A percentile compares a stretch with the other conserved stretches of the same genome.
Evolutionary conservation across 805 yeast genomes (phyloP).

Genomic region (Yarrowia alimentaria): DNA sequence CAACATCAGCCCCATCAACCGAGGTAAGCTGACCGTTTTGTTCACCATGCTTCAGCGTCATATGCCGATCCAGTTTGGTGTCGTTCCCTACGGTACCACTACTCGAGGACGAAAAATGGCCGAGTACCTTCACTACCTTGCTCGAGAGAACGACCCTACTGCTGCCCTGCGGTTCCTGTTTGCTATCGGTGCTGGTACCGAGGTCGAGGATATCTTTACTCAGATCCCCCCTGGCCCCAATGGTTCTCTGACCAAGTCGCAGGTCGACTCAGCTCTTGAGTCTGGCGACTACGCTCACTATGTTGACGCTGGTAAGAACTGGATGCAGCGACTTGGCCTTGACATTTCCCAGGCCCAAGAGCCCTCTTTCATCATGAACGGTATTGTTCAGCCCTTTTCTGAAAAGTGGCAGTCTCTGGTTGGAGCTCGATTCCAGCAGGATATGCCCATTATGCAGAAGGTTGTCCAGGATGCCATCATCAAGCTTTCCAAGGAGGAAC

Average conservation of each 20-base stretch:
- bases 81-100: conserved; percentile 57
- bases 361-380: conserved; percentile 67
- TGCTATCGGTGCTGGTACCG: conserved; percentile 12
- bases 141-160: conserved; percentile 2
- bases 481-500: conserved; percentile 50
- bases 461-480: conserved; percentile 1
- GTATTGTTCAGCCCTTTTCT: conserved; percentile 40
- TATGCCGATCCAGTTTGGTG: conserved; percentile 77
- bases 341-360: conserved; percentile 38
- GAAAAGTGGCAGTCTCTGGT: conserved; percentile 29
- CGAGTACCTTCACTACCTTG: conserved; percentile 30
- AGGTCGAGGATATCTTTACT: neutral
- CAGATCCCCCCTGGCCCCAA: too few relatives aligned
- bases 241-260: too few relatives aligned
- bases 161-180: conserved; percentile 6
- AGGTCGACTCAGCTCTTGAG: too few relatives aligned
- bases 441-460: neutral
- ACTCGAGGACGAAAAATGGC: conserved; percentile 33
- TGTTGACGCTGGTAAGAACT: conserved; percentile 31
- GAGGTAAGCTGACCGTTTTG: conserved; percentile 34
- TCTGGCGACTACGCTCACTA: conserved; percentile 21
- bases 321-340: conserved; percentile 35
- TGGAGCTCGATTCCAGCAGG: conserved; percentile 24
- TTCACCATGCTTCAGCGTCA: conserved; percentile 44
- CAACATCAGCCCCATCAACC: conserved; percentile 5